These are phyloP conservation scores for Sporothrix protearum DNA, from an alignment of 2,329 filamentous ascomycete species.

Conservation along the genomic window DNA sequence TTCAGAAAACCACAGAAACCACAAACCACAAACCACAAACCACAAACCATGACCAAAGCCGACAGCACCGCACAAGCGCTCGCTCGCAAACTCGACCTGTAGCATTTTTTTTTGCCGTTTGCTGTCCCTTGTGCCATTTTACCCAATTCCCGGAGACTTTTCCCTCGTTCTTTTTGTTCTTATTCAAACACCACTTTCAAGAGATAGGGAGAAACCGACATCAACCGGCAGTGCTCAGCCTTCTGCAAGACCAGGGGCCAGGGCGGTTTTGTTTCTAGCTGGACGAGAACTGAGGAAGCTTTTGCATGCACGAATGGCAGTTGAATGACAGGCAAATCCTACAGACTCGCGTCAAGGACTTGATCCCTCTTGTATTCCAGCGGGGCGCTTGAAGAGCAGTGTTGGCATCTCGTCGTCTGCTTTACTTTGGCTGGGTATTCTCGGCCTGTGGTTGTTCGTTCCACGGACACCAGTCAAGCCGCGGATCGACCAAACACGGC, in stretches of 20 bases:
- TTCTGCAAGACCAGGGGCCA: not conserved
- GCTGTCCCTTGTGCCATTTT: not conserved
- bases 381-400: not conserved
- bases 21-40: not conserved
- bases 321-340: slow-evolving; percentile 1
- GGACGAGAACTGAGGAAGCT: not conserved
- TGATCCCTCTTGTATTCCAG: too few relatives aligned
- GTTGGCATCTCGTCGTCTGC: not conserved
- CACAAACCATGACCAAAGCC: not conserved
- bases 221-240: not conserved
- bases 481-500: not conserved
- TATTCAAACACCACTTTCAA: not conserved
- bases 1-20: slow-evolving; percentile 6
- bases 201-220: not conserved
- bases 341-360: not conserved
- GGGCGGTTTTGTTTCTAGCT: not conserved
- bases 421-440: not conserved
- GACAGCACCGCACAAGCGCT: slow-evolving; percentile 4
- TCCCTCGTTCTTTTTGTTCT: not conserved
- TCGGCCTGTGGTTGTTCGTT: not conserved
- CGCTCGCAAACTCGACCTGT: not conserved
- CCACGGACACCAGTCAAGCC: not conserved
- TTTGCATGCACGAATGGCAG: not conserved
- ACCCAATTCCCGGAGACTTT: not conserved
- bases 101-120: not conserved